These are phyloP conservation scores for Babesia divergens DNA, from an alignment of 169 alveolate species.

Conservation along the genomic window DNA sequence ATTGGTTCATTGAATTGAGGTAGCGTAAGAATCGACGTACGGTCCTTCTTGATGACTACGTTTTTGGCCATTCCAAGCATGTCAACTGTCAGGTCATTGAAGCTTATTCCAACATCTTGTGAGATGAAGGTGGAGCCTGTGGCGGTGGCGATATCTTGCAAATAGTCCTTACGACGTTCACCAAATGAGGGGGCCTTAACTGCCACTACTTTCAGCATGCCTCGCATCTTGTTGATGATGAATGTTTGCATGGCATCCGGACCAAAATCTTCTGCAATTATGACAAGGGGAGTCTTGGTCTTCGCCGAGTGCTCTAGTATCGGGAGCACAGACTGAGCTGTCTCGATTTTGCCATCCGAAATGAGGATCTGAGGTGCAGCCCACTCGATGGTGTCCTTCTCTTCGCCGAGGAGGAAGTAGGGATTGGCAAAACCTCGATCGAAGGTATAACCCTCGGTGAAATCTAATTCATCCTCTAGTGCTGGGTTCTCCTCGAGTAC, in stretches of 20 bases:
- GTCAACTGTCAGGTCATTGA: slow-evolving; percentile 75
- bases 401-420: slow-evolving; percentile 82
- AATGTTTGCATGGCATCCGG: slow-evolving; percentile 83
- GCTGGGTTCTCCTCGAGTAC: slow-evolving; percentile 84
- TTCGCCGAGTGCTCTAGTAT: slow-evolving; percentile 82
- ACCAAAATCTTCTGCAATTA: slow-evolving; percentile 86
- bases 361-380: slow-evolving; percentile 75
- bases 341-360: slow-evolving; percentile 81
- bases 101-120: slow-evolving; percentile 79
- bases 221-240: slow-evolving; percentile 82
- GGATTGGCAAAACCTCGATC: slow-evolving; percentile 86
- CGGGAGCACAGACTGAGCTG: slow-evolving; percentile 79
- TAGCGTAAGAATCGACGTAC: slow-evolving; percentile 80
- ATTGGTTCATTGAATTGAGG: slow-evolving; percentile 70
- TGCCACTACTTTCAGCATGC: slow-evolving; percentile 82
- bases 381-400: slow-evolving; percentile 82
- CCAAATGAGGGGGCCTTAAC: slow-evolving; percentile 87
- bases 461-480: slow-evolving; percentile 83
- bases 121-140: slow-evolving; percentile 82
- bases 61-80: slow-evolving; percentile 82
- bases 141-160: slow-evolving; percentile 83
- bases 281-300: slow-evolving; percentile 79
- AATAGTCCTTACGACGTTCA: slow-evolving; percentile 83
- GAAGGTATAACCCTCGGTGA: slow-evolving; percentile 85
- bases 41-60: slow-evolving; percentile 81